Evolutionary conservation across 163 green algal genomes (phyloP).

Genomic region (Scenedesmus sp.): DNA sequence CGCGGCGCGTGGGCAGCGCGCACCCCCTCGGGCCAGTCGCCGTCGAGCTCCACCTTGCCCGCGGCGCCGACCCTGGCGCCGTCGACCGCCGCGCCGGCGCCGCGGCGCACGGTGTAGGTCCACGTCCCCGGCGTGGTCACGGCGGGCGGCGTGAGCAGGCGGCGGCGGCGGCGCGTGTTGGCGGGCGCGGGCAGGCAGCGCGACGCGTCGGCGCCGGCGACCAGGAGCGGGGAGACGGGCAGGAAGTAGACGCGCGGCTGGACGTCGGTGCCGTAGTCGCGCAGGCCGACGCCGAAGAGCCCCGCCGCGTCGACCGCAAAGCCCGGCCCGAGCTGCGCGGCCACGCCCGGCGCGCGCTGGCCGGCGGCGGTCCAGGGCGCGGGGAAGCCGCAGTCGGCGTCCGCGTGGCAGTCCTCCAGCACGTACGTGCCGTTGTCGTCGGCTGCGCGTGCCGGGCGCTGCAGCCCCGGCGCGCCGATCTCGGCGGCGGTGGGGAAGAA

Average conservation of each 20-base stretch:
- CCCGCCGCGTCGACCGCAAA: not conserved
- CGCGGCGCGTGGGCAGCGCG: not conserved
- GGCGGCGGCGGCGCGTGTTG: not conserved
- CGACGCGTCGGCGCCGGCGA: not conserved
- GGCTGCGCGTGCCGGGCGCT: not conserved
- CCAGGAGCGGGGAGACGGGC: conserved; percentile 2
- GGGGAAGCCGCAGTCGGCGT: conserved; percentile 1
- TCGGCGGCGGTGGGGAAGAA: conserved; percentile 33
- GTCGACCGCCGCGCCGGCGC: not conserved
- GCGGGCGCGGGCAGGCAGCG: not conserved
- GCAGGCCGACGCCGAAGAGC: not conserved
- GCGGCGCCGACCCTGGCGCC: not conserved
- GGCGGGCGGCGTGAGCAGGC: not conserved
- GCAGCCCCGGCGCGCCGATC: not conserved
- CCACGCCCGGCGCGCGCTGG: not conserved
- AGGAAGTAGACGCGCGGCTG: conserved; percentile 3
- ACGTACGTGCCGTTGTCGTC: not conserved
- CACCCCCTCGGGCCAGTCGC: not conserved
- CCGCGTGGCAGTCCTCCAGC: not conserved
- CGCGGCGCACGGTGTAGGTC: not conserved
- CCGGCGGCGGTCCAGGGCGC: not conserved
- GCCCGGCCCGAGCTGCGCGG: no score
- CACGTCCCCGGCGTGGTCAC: not conserved
- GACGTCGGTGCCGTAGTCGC: conserved; percentile 8
- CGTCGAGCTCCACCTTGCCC: not conserved